phyloP scores from a whole-genome alignment of 2,329 filamentous ascomycete genomes.

The Diaporthe citri region DNA sequence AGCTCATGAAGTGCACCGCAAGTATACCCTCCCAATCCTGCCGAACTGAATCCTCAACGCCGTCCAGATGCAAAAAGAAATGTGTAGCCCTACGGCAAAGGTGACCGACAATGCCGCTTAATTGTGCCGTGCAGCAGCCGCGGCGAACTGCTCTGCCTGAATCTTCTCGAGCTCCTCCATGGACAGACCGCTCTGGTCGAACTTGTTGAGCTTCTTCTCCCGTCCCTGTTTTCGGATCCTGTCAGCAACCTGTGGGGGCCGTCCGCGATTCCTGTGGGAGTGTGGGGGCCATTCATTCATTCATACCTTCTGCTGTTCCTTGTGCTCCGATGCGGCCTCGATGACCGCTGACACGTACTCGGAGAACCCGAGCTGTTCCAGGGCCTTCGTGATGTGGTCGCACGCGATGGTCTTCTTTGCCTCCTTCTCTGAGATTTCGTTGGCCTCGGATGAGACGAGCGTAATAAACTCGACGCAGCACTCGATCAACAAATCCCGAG shows the following conservation, averaged over 20 bases:
- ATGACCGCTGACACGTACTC: conserved; percentile 92
- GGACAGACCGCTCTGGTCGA: conserved; percentile 92
- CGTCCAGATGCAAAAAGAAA: conserved; percentile 36
- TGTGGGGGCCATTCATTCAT: not conserved
- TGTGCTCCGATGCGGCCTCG: conserved; percentile 90
- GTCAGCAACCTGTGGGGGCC: conserved; percentile 45
- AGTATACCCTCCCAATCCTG: conserved; percentile 13
- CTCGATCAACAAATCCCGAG: conserved; percentile 94
- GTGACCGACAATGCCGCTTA: conserved; percentile 44
- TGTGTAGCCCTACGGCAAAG: not conserved
- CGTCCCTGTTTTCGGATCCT: conserved; percentile 71
- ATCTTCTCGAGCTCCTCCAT: conserved; percentile 90
- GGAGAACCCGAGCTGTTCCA: conserved; percentile 91
- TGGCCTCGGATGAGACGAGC: conserved; percentile 96
- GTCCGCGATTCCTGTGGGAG: not conserved
- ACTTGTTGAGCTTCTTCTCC: conserved; percentile 97
- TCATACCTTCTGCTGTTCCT: conserved; percentile 88
- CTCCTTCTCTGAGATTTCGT: conserved; percentile 98
- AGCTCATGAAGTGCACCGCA: conserved; percentile 23
- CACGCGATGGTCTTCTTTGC: conserved; percentile 99
- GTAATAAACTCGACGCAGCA: conserved; percentile 99
- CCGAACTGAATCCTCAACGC: conserved; percentile 34
- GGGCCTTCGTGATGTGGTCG: conserved; percentile 95
- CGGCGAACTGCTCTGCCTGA: conserved; percentile 92
- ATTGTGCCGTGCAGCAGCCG: conserved; percentile 80